These are phyloP conservation scores for Rosellinia necatrix DNA, from an alignment of 2,329 filamentous ascomycete genomes.

Conservation along the genomic window DNA sequence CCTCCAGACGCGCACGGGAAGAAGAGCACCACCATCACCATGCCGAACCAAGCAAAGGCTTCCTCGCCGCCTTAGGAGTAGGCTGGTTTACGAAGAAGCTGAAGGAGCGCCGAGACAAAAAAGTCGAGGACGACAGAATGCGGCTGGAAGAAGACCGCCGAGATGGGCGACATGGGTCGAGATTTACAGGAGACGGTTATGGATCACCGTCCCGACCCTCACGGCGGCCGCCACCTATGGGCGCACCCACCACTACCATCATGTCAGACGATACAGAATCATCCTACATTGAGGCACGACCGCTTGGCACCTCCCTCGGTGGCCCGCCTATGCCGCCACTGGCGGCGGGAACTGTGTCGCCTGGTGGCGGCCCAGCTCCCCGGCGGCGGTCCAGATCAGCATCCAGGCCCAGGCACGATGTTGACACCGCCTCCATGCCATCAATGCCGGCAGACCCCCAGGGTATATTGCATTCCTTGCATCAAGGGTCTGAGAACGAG, in stretches of 20 bases:
- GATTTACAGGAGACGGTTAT: constrained; percentile 72
- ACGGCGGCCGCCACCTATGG: constrained; percentile 38
- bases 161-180: constrained; percentile 64
- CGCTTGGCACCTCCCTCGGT: constrained; percentile 39
- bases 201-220: constrained; percentile 51
- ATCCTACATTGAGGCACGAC: constrained; percentile 47
- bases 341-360: constrained; percentile 33
- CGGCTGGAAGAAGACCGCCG: constrained; percentile 56
- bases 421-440: constrained; percentile 52
- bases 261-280: constrained; percentile 42
- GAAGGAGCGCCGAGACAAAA: constrained; percentile 59
- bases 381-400: constrained; percentile 39
- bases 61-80: constrained; percentile 66
- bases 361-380: constrained; percentile 10
- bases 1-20: constrained; percentile 60
- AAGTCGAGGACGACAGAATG: constrained; percentile 53
- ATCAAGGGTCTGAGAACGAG: constrained; percentile 50
- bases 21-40: constrained; percentile 47
- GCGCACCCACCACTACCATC: constrained; percentile 38
- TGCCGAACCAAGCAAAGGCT: constrained; percentile 58
- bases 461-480: constrained; percentile 46
- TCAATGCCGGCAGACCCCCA: constrained; percentile 58
- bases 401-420: constrained; percentile 48
- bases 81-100: constrained; percentile 72
- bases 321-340: constrained; percentile 48